Evolutionary conservation across 2,329 filamentous ascomycete genomes (phyloP).

Genomic region (Aspergillus novoparasiticus): DNA sequence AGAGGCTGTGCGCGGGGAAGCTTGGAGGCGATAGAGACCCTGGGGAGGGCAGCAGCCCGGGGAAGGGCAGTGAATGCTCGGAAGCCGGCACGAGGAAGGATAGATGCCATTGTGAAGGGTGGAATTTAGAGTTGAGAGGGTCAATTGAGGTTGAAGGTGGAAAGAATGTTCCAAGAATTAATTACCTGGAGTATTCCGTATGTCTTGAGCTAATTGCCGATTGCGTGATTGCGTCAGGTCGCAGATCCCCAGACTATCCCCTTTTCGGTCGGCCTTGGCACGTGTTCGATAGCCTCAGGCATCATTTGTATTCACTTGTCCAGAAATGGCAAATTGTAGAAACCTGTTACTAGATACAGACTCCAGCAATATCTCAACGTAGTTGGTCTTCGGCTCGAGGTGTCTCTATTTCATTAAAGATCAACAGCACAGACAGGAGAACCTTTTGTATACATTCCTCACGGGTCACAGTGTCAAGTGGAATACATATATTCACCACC

Average conservation of each 20-base stretch:
- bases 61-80: constrained; percentile 29
- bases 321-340: too few species aligned
- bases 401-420: too few species aligned
- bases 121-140: background rate
- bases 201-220: background rate
- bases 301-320: too few species aligned
- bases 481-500: too few species aligned
- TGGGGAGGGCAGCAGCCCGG: constrained; percentile 23
- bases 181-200: too few species aligned
- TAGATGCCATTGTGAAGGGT: constrained; percentile 30
- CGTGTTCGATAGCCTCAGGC: background rate
- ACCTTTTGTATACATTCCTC: too few species aligned
- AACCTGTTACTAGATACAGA: too few species aligned
- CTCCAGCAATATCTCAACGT: too few species aligned
- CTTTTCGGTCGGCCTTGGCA: background rate
- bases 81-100: constrained; percentile 29
- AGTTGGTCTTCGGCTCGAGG: too few species aligned
- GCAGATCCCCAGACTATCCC: background rate
- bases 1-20: constrained; percentile 17
- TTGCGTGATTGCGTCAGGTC: background rate
- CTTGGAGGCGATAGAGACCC: constrained; percentile 19
- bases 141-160: background rate
- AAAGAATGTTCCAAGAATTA: background rate
- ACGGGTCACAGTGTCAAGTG: too few species aligned
- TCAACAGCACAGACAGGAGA: too few species aligned